Evolutionary conservation across 2,329 filamentous ascomycete species (phyloP), one percentile per base, ranked within the genome.

Genomic region (Orbilia ellipsospora): DNA sequence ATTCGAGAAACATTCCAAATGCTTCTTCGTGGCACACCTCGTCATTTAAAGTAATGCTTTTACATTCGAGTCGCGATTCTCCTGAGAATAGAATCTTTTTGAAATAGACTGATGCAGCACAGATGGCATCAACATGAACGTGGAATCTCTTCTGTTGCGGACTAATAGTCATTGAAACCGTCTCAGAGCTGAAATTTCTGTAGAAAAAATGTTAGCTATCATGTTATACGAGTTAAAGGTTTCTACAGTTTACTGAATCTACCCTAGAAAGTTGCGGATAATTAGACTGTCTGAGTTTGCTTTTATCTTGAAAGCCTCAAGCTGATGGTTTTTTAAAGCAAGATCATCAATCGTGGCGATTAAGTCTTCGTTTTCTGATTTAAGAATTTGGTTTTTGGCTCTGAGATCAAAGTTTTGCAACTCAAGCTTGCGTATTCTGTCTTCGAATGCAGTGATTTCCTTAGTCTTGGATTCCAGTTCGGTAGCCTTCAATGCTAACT

Each of bases 1-100:
- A 64, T 28, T 64, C 28, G 6, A 64, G 18, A 44, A 64, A 64
- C 48, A 64, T 64, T 6, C 20, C 48, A 20, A 64, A 64, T 7
- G 61, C 61, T 16, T 42, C 18, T 31, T 31, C 15, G 28, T 55
- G 18, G n/a, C 55, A 36, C 4, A 64, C 4, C 23, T 36, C n/a
- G 13, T 52, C 28, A 4, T 18, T 5, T 16, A 64, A 28, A 64
- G 42, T 44, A 1, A 54, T 2, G 2, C 10, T 50, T 56, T 5
- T 1, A 4, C 3, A n/a, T 6, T 18, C 28, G 2, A 16, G 7
- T 5, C 16, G 15, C 52, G 8, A 15, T 28, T 28, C 28, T 2
- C 31, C 23, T 26, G 16, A 16, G 7, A 28, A 45, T 15, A 64
- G 28, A 20, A 26, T 44, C 1, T 40, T 7, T 26, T 45, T 44